Evolutionary conservation across 768 basidiomycete species (phyloP), one percentile per base, ranked within the genome.

Genomic region (Pholiota microspora): DNA sequence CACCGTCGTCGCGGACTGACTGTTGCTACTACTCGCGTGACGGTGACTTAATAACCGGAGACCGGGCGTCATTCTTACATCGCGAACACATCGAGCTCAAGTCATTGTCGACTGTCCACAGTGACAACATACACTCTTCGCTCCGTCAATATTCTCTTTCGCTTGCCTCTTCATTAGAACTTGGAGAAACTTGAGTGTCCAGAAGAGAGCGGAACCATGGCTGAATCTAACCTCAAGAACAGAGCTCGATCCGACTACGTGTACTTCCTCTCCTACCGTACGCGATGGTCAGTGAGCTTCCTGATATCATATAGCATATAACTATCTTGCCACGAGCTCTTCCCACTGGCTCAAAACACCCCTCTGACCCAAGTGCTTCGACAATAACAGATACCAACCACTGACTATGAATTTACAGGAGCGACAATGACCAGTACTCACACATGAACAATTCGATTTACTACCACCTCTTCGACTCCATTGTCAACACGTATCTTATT

Each of bases 381-480:
- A 18, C 29, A 29, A 15, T 18, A 24, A 10, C 12, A 2, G 10
- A n/a, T 23, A 31, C 47, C 9, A 49, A 6, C 32, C 23, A n/a
- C 13, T 23, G n/a, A 28, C 12, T 7, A 8, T 8, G 13, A 27
- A 27, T 16, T 23, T 44, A 24, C 44, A 92, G 90, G 90, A 88
- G 80, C 61, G 90, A 92, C 76, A 92, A 92, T 62, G 90, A 92
- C 73, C 89, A 91, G 61, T 92, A 92, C 64, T 77, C 81, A 10
- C 90, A 92, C 57, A 73, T 92, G 63, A 92, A 92, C 71, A 93
- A 92, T 68, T 77, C 86, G 0, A 71, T 90, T 13, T 93, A 91
- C 69, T 88, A 89, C 64, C 87, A 88, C 62, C 76, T 89, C 53
- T 89, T 92, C 69, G 91, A 92, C 70, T 89, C 89, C 4, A 74